A percentile compares a stretch with the other conserved stretches of the same genome.
Evolutionary conservation across 2,329 filamentous ascomycete genomes (phyloP).

Genomic region (Aspergillus brasiliensis): DNA sequence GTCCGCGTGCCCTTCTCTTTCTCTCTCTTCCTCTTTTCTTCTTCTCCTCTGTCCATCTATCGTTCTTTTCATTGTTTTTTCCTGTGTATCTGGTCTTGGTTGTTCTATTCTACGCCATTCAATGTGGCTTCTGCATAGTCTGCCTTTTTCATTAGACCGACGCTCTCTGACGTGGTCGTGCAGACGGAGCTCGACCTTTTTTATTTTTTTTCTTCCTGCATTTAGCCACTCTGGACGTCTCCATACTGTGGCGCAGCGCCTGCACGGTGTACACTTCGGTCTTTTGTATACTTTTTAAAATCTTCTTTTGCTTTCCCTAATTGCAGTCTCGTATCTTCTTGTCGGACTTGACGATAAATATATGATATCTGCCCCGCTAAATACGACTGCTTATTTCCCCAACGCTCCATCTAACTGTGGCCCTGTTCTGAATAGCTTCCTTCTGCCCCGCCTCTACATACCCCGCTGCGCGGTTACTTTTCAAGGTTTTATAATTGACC

Average conservation of each 20-base stretch:
- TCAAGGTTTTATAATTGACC: not conserved
- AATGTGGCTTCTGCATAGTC: conserved; percentile 16
- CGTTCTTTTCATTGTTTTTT: conserved; percentile 6
- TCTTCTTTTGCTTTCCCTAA: not conserved
- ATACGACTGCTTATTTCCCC: not conserved
- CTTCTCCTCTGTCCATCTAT: conserved; percentile 8
- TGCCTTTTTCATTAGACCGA: conserved; percentile 9
- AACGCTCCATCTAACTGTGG: not conserved
- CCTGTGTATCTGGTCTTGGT: conserved; percentile 10
- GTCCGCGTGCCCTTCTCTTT: not conserved
- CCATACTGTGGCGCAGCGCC: conserved; percentile 42
- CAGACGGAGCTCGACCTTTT: conserved; percentile 24
- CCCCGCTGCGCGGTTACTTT: not conserved
- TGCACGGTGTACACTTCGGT: conserved; percentile 27
- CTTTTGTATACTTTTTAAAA: not conserved
- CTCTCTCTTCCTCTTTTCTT: not conserved
- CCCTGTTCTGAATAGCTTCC: not conserved
- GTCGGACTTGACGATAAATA: not conserved
- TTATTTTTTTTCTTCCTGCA: conserved; percentile 10
- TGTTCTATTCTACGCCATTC: conserved; percentile 13
- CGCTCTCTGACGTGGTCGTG: conserved; percentile 38
- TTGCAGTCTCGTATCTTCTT: not conserved
- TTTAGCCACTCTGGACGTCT: conserved; percentile 29
- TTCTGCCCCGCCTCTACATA: conserved; percentile 8
- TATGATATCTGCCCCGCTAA: not conserved